A percentile compares a stretch with the other conserved stretches of the same genome.
phyloP scores from a whole-genome alignment of 257 asterid species.

The Fraxinus cuspidata region DNA sequence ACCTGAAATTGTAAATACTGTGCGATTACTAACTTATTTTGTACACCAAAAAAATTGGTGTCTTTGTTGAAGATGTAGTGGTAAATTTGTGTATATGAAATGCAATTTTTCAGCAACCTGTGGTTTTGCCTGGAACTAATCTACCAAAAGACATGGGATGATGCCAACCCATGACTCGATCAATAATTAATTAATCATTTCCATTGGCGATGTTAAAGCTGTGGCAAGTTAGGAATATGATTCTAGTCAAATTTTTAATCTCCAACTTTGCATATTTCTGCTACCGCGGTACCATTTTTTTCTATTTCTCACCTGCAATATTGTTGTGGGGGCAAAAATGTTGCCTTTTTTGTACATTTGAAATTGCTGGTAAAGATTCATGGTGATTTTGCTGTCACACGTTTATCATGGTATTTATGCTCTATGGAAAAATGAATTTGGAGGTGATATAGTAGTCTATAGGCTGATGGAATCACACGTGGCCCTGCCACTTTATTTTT shows the following conservation, averaged over 20 bases:
- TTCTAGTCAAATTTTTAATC: neutral
- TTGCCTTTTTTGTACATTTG: neutral
- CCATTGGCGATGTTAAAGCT: neutral
- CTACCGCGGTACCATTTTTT: neutral
- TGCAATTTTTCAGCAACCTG: neutral
- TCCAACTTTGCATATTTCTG: constrained; percentile 12
- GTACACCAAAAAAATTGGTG: no score
- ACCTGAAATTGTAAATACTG: no score
- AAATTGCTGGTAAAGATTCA: neutral
- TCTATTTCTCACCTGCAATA: constrained; percentile 2
- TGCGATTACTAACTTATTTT: no score
- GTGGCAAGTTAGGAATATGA: neutral
- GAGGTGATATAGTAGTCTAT: neutral
- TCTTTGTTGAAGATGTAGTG: no score
- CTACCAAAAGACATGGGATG: no score
- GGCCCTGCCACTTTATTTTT: no score
- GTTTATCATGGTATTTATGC: no score
- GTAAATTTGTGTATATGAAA: no score
- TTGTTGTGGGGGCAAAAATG: constrained; percentile 2
- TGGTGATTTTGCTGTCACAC: no score
- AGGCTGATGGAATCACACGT: no score
- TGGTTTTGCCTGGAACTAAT: neutral
- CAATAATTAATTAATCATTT: constrained; percentile 5
- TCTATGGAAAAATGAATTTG: neutral
- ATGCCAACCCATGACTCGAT: neutral